Conservation (phyloP, 192 early-diverging fungal genomes). For the Chytriomyces hyalinus region DNA sequence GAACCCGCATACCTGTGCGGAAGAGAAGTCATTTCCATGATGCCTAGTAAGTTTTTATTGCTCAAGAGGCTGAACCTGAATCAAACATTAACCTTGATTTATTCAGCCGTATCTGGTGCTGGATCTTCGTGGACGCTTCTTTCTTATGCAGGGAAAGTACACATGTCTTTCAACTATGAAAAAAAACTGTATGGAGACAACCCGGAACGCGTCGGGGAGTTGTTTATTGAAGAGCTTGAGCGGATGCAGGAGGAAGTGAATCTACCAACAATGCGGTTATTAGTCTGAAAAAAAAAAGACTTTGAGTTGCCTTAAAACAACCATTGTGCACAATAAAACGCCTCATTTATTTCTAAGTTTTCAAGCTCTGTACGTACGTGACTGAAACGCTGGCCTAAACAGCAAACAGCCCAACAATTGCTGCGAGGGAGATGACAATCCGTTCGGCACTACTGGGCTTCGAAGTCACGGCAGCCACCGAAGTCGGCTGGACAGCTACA, state of each 20-base stretch:
- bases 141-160: no score
- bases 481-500: background rate
- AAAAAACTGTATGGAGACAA: no score
- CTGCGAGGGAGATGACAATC: background rate
- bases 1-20: background rate
- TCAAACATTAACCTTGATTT: background rate
- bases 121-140: background rate
- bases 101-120: background rate
- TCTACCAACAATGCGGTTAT: no score
- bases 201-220: no score
- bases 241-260: no score
- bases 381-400: background rate
- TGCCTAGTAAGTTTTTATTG: slow-evolving; percentile 2
- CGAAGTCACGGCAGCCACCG: background rate
- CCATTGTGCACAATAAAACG: no score
- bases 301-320: no score
- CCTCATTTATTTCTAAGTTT: no score
- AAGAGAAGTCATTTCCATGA: slow-evolving; percentile 1
- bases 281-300: no score
- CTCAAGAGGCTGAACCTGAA: background rate
- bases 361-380: no score
- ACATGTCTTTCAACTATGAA: no score
- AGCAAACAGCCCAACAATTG: background rate
- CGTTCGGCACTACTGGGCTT: background rate
- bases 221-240: no score